Base-by-base conservation (phyloP, 441 rosid species). In the Capsella rubella region DNA sequence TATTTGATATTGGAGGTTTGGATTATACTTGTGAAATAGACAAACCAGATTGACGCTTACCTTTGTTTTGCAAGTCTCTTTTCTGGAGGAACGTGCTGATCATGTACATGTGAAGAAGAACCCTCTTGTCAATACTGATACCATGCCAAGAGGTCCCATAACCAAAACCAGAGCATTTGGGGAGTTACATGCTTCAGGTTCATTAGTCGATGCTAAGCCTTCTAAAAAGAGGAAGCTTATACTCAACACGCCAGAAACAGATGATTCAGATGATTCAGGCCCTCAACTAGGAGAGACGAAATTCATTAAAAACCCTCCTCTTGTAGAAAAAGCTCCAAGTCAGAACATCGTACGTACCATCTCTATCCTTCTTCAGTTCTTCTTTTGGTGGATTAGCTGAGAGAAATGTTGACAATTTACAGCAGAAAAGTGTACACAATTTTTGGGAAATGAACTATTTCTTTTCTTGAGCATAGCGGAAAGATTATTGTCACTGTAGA, bases 221-320 rank as follows among this genome's bases (percentile, higher is more conserved):
- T 28, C 70, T 56, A 76, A 70, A 56, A 64, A 1, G 71, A 64
- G 71, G 67, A 76, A 76, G 66, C 60, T 47, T 55, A 25, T 31
- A 55, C 55, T 49, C 67, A 64, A 11, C 37, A 55, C 54, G 14
- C 54, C 80, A 64, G 71, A 76, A 56, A 1, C 49, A 37, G 61
- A 35, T 34, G 64, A 21, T 49, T 16, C 5, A n/a, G 51, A 67
- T 67, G 69, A 29, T 29, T 39, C 39, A 56, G 42, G 7, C 49
- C 62, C 67, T 64, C 47, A 70, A 64, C 47, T n/a, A 49, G 65
- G 13, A 56, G 80, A 64, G 49, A 39, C 56, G 29, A 64, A 43
- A 58, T 1, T 42, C 56, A 25, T 21, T 27, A 59, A 28, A 58
- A 35, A 32, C 8, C 47, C 57, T 35, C 58, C 64, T 58, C 47